A percentile compares a stretch with the other conserved stretches of the same genome.
These are phyloP conservation scores for Vigna reflexopilosa DNA, from an alignment of 306 rosid species.

Conservation along the genomic window DNA sequence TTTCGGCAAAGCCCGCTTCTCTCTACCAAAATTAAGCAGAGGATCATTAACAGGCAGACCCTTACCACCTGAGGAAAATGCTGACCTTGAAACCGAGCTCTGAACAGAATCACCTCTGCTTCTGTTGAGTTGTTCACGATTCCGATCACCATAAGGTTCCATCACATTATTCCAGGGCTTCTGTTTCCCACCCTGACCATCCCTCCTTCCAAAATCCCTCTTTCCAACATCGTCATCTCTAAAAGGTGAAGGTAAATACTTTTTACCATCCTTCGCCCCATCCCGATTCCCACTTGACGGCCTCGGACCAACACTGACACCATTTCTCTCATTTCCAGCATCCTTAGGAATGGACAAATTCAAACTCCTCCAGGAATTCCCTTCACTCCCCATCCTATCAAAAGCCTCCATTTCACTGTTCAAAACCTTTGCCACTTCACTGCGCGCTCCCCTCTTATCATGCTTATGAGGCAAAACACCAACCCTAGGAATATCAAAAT, in stretches of 20 bases:
- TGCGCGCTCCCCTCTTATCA: constrained; percentile 71
- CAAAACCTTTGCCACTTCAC: constrained; percentile 76
- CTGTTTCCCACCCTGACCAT: constrained; percentile 71
- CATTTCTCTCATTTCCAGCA: constrained; percentile 62
- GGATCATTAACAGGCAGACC: constrained; percentile 76
- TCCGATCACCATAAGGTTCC: constrained; percentile 64
- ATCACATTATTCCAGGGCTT: constrained; percentile 62
- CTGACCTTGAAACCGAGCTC: constrained; percentile 55
- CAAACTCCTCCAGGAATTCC: constrained; percentile 69
- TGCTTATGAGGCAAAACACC: constrained; percentile 71
- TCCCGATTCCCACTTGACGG: constrained; percentile 57
- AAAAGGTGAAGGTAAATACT: constrained; percentile 50
- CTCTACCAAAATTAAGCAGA: constrained; percentile 86
- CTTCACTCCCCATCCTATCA: constrained; percentile 72
- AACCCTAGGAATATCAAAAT: constrained; percentile 83
- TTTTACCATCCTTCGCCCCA: constrained; percentile 54
- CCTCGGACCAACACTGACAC: constrained; percentile 56
- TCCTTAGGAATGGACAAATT: constrained; percentile 60
- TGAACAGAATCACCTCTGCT: constrained; percentile 62
- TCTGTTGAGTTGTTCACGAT: constrained; percentile 64
- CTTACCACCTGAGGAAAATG: constrained; percentile 68
- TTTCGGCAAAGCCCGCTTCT: constrained; percentile 67
- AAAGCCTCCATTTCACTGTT: constrained; percentile 70
- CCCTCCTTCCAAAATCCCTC: constrained; percentile 70
- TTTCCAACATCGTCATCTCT: constrained; percentile 70